phyloP scores from a whole-genome alignment of 108 stramenopile species.

The Cyclotella choctawhatcheeana region DNA sequence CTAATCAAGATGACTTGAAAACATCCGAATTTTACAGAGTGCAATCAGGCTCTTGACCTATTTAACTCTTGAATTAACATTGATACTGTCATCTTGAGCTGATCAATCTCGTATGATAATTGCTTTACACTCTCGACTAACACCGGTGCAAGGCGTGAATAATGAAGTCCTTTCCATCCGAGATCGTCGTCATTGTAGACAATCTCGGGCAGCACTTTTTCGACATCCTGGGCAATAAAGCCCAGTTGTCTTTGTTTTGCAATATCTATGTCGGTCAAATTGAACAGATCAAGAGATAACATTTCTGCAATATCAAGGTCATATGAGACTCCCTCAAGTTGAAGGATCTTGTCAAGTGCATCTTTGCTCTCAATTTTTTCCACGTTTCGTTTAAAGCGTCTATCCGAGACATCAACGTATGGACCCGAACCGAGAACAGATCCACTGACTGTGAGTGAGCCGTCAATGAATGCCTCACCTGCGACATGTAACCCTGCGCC shows the following conservation, averaged over 20 bases:
- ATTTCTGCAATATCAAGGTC: conserved; percentile 36
- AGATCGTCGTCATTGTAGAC: conserved; percentile 50
- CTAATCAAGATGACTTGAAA: no score
- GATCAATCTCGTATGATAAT: conserved; percentile 24
- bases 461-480: conserved; percentile 57
- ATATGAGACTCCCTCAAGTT: conserved; percentile 53
- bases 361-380: conserved; percentile 25
- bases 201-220: conserved; percentile 55
- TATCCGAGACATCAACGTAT: conserved; percentile 64
- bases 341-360: conserved; percentile 37
- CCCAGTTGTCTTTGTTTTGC: conserved; percentile 42
- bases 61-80: background rate
- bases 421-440: conserved; percentile 68
- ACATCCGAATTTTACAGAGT: no score
- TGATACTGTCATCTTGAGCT: conserved; percentile 11
- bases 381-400: conserved; percentile 57
- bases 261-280: background rate
- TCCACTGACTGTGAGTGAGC: conserved; percentile 56
- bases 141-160: conserved; percentile 46
- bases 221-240: conserved; percentile 70
- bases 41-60: no score
- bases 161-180: conserved; percentile 46
- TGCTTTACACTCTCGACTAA: conserved; percentile 53
- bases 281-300: conserved; percentile 18
- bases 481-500: conserved; percentile 40